Base-by-base conservation (phyloP, 208 protist species). In the Trypanosoma rangeli region DNA sequence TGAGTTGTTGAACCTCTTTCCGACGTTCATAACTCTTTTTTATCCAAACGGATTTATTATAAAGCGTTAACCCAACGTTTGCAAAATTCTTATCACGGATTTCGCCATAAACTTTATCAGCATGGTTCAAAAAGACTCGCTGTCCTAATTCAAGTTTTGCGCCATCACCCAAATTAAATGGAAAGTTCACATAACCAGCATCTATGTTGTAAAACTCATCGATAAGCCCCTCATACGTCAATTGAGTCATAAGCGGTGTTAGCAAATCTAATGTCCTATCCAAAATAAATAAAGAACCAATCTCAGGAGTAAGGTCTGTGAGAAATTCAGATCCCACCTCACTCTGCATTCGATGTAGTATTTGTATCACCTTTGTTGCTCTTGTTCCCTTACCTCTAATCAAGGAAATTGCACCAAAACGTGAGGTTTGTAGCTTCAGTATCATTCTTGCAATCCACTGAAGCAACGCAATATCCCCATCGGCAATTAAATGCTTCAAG, bases 171-270 rank as follows among this genome's bases (percentile, higher is more conserved):
- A 94, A 64, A 68, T 70, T 79, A 67, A 95, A 95, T 16, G 91
- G 90, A 59, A 95, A 88, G 2, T 44, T 64, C 0, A 83, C 82
- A 60, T 82, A 66, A 26, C 87, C 74, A 58, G 74, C 71, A 54
- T 86, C 69, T 59, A 97, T 84, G 22, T 49, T 71, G 64, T 91
- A 96, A 37, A 94, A 35, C 64, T 96, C 89, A 69, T 96, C 92
- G 15, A 97, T 78, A 20, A 97, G 69, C 24, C 94, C 94, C 64
- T 96, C 91, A 73, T 97, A 97, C 4, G 94, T 97, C 0, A 90
- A 73, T 76, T 97, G 91, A 12, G 87, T 92, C 71, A 97, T 70
- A 13, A 96, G 56, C 0, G 94, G 94, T 0, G 91, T 97, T 16
- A 94, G 70, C 9, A 91, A 67, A 70, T 97, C 94, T 4, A 93